Percentiles rank a stretch among this genome's conserved stretches.
phyloP scores from a whole-genome alignment of 495 filamentous ascomycete species.

The Platismatia glauca region DNA sequence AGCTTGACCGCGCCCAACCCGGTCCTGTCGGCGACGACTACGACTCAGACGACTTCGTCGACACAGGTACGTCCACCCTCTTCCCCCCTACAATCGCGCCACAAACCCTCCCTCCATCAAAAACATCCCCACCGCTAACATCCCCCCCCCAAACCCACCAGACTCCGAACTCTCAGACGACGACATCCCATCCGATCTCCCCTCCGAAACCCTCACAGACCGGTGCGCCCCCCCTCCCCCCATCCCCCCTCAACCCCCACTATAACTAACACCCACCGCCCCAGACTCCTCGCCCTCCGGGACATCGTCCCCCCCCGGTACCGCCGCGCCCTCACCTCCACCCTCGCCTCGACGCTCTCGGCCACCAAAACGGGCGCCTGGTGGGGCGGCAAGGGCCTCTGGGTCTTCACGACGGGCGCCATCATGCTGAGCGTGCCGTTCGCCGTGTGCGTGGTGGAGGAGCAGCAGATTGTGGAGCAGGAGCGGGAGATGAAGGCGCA shows the following conservation, averaged over 20 bases:
- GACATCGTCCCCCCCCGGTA: constrained; percentile 85
- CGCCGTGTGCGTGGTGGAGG: constrained; percentile 85
- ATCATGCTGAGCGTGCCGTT: constrained; percentile 88
- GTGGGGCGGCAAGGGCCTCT: constrained; percentile 74
- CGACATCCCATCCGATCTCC: constrained; percentile 34
- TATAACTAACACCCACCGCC: constrained; percentile 31
- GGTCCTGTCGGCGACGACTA: constrained; percentile 64
- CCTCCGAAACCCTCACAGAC: constrained; percentile 11
- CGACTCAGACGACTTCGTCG: constrained; percentile 71
- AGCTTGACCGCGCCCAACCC: constrained; percentile 69
- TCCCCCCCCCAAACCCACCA: constrained; percentile 26
- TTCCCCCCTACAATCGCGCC: too few species aligned
- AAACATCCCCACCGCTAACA: too few species aligned
- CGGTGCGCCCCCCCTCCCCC: constrained; percentile 26
- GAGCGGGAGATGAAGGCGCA: constrained; percentile 94
- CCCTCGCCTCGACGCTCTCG: constrained; percentile 36
- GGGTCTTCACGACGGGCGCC: constrained; percentile 77
- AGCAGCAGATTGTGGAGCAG: constrained; percentile 92
- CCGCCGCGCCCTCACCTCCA: constrained; percentile 40
- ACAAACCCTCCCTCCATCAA: too few species aligned
- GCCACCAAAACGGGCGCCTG: constrained; percentile 53
- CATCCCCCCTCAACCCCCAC: constrained; percentile 48
- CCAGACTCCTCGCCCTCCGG: constrained; percentile 65
- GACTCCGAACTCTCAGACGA: constrained; percentile 60
- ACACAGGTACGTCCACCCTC: constrained; percentile 78